phyloP scores from a whole-genome alignment of 257 asterid genomes.

The Eucommia ulmoides region DNA sequence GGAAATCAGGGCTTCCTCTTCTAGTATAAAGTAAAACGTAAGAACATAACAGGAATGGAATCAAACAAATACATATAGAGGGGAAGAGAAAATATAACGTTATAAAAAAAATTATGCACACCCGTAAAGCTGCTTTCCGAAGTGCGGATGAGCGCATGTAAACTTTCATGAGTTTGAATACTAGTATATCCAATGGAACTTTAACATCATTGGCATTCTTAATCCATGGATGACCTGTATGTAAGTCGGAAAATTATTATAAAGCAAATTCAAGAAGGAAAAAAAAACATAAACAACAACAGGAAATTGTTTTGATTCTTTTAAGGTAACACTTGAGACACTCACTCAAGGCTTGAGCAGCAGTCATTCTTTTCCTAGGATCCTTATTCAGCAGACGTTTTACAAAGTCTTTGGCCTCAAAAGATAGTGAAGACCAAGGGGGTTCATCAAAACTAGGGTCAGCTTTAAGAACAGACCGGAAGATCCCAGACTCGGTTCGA shows the following conservation, averaged over 20 bases:
- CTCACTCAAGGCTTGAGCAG: constrained; percentile 3
- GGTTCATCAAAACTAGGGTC: not conserved
- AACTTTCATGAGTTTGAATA: constrained; percentile 79
- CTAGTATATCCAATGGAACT: constrained; percentile 63
- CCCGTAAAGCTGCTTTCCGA: constrained; percentile 88
- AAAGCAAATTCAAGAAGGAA: not conserved
- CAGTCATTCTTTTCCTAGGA: constrained; percentile 3
- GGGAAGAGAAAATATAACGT: not conserved
- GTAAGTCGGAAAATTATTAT: constrained; percentile 9
- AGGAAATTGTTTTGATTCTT: not conserved
- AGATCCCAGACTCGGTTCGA: constrained; percentile 2
- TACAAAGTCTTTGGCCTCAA: not conserved
- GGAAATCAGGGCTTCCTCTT: no score
- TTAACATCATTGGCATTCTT: constrained; percentile 38
- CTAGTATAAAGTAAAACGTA: no score
- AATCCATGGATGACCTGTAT: constrained; percentile 94
- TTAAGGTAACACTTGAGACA: not conserved
- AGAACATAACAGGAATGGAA: no score
- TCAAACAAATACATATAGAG: no score
- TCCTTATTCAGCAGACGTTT: not conserved
- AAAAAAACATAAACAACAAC: not conserved
- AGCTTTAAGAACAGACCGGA: not conserved
- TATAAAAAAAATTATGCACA: constrained; percentile 16
- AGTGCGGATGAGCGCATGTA: constrained; percentile 92
- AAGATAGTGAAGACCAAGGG: constrained; percentile 1